Evolutionary conservation across 2,329 filamentous ascomycete species (phyloP).

Genomic region (Sporothrix luriei): DNA sequence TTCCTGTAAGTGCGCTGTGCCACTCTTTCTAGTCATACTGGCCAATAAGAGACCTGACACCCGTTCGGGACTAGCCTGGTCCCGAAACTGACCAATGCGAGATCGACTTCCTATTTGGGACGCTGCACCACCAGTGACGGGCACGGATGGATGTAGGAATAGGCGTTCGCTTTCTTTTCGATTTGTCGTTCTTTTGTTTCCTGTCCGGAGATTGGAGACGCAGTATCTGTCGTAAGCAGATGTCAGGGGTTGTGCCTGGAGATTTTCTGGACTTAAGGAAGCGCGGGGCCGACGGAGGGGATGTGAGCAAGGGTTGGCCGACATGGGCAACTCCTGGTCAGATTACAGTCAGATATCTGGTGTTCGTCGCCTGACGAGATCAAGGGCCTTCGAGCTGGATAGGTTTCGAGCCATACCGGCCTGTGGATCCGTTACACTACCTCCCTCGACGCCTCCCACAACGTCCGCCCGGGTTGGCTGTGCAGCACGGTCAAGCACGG

Average conservation of each 20-base stretch:
- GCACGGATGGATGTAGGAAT: neutral
- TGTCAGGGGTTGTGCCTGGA: neutral
- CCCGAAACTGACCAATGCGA: neutral
- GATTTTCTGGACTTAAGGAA: neutral
- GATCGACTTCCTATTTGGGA: conserved; percentile 18
- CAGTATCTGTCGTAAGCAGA: neutral
- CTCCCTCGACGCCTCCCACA: conserved; percentile 5
- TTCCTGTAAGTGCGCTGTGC: conserved; percentile 14
- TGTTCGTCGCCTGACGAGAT: too few species aligned
- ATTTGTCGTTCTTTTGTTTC: neutral
- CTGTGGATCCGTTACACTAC: neutral
- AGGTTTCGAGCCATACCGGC: too few species aligned
- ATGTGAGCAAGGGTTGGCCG: neutral
- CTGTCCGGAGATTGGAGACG: conserved; percentile 3
- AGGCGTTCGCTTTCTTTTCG: too few species aligned
- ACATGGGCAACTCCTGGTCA: too few species aligned
- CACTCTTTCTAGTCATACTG: too few species aligned
- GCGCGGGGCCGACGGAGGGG: neutral
- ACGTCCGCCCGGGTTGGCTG: neutral
- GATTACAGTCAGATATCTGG: too few species aligned
- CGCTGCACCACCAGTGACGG: neutral
- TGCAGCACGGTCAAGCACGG: conserved; percentile 16
- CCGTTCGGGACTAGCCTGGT: neutral
- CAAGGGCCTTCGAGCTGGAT: too few species aligned
- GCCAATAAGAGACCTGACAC: conserved; percentile 15